Percentiles rank a stretch among this genome's conserved stretches.
Evolutionary conservation across 129 eudicot genomes (phyloP).

Genomic region (Sambucus nigra): DNA sequence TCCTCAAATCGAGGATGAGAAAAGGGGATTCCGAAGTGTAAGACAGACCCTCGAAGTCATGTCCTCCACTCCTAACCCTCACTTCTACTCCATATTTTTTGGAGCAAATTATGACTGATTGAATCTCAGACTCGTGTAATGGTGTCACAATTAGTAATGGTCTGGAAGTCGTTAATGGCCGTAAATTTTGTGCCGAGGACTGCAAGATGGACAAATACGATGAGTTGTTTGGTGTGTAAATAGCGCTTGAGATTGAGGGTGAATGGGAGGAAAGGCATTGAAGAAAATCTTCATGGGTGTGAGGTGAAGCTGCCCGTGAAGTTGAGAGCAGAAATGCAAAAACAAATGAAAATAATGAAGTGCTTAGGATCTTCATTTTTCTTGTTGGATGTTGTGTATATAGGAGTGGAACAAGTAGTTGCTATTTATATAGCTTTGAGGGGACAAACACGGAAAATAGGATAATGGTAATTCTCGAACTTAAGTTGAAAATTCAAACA

Average conservation of each 20-base stretch:
- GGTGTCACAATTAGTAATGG: conserved; percentile 14
- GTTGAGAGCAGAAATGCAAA: not conserved
- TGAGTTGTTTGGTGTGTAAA: conserved; percentile 12
- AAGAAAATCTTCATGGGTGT: conserved; percentile 1
- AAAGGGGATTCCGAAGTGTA: conserved; percentile 24
- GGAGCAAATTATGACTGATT: conserved; percentile 14
- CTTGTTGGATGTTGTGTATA: not conserved
- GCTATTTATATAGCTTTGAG: not conserved
- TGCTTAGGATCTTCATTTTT: not conserved
- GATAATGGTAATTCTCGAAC: not conserved
- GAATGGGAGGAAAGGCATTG: conserved; percentile 9
- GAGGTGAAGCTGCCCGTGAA: not conserved
- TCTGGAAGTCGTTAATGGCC: not conserved
- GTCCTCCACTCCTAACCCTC: conserved; percentile 28
- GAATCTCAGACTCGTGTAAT: conserved; percentile 15
- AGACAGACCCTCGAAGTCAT: conserved; percentile 32
- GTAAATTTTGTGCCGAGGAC: conserved; percentile 12
- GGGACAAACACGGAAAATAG: not conserved
- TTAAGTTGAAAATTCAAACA: not conserved
- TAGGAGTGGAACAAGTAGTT: not conserved
- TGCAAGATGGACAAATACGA: conserved; percentile 10
- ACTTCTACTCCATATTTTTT: conserved; percentile 14
- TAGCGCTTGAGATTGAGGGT: not conserved
- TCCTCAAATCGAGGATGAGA: conserved; percentile 32
- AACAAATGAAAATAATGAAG: not conserved